These are phyloP conservation scores for Botryotinia calthae DNA, from an alignment of 2,329 filamentous ascomycete species.

Conservation along the genomic window DNA sequence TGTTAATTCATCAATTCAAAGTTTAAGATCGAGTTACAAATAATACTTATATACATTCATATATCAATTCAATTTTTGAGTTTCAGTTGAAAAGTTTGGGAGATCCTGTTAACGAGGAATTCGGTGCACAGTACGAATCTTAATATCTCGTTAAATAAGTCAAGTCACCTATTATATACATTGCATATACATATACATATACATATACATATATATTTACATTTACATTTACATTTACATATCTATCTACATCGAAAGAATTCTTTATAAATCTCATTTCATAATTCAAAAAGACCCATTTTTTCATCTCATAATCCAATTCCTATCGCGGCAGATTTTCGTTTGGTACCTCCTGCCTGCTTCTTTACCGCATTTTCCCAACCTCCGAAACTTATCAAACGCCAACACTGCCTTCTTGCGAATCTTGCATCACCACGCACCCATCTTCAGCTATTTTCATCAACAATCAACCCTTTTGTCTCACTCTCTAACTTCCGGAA, in stretches of 20 bases:
- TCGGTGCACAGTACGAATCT: constrained; percentile 1
- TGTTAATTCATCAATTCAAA: background rate
- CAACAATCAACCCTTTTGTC: constrained; percentile 2
- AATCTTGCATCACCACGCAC: constrained; percentile 5
- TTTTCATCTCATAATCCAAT: constrained; percentile 2
- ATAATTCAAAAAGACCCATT: constrained; percentile 5
- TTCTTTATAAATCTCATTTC: background rate
- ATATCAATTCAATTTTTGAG: background rate
- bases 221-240: background rate
- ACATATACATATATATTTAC: too few species aligned
- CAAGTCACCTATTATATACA: background rate
- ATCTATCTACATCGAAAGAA: background rate
- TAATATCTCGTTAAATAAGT: background rate
- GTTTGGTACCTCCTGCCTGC: background rate
- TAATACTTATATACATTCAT: background rate
- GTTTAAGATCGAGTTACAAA: background rate
- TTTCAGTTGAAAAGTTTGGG: background rate
- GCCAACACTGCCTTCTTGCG: constrained; percentile 5
- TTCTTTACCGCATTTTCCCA: constrained; percentile 20
- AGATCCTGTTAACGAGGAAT: background rate
- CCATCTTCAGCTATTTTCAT: constrained; percentile 4
- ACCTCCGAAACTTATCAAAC: background rate
- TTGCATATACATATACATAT: background rate
- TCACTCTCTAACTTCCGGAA: constrained; percentile 4
- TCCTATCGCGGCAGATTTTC: constrained; percentile 7